These are phyloP conservation scores for Lentinula detonsa DNA, from an alignment of 768 basidiomycete genomes.

Conservation along the genomic window DNA sequence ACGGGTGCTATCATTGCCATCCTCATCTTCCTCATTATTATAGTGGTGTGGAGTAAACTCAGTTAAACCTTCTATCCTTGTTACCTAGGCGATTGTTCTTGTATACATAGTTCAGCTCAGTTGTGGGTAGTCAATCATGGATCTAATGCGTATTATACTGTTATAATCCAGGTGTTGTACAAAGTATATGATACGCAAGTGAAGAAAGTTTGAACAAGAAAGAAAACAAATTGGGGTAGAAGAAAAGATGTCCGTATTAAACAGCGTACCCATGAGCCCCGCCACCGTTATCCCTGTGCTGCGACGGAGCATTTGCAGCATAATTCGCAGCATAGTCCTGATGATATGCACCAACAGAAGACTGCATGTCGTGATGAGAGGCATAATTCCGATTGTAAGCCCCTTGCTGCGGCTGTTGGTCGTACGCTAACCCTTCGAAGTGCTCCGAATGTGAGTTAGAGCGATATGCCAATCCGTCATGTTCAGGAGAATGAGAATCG, in stretches of 20 bases:
- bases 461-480: background rate
- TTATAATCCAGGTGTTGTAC: slow-evolving; percentile 5
- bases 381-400: slow-evolving; percentile 24
- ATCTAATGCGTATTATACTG: slow-evolving; percentile 5
- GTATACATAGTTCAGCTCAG: background rate
- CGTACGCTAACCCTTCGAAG: slow-evolving; percentile 21
- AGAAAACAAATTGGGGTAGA: background rate
- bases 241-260: background rate
- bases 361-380: too few relatives aligned
- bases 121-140: background rate
- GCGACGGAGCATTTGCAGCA: slow-evolving; percentile 15
- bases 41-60: slow-evolving; percentile 79
- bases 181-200: background rate
- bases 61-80: slow-evolving; percentile 23
- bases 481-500: background rate
- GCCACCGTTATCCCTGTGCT: slow-evolving; percentile 17
- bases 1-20: slow-evolving; percentile 84
- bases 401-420: slow-evolving; percentile 12
- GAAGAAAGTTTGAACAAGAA: slow-evolving; percentile 5
- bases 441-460: background rate
- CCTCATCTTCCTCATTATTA: slow-evolving; percentile 73
- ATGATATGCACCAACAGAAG: too few relatives aligned
- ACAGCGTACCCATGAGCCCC: slow-evolving; percentile 20
- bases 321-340: slow-evolving; percentile 23
- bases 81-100: slow-evolving; percentile 13